These are phyloP conservation scores for Linnemannia zychae DNA, from an alignment of 192 early-diverging fungal genomes.

Conservation along the genomic window DNA sequence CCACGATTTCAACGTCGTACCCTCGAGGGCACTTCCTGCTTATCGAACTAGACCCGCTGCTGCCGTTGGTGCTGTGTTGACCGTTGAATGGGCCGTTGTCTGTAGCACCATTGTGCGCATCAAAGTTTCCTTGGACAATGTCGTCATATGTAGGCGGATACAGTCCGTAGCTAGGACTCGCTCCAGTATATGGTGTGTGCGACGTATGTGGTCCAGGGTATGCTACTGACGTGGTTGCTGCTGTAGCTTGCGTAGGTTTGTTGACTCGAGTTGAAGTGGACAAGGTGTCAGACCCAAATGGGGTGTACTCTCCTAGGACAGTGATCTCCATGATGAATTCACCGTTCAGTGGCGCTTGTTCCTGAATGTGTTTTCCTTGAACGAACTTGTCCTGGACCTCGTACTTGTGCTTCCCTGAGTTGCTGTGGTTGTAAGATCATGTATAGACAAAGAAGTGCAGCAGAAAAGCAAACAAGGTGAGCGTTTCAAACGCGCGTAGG, in stretches of 20 bases:
- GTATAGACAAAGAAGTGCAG: not conserved
- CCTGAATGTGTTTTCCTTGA: not conserved
- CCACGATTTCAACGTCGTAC: conserved; percentile 54
- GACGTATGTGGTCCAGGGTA: not conserved
- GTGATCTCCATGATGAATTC: conserved; percentile 33
- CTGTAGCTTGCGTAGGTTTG: not conserved
- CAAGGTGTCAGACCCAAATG: not conserved
- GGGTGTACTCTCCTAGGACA: conserved; percentile 22
- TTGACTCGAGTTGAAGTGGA: not conserved
- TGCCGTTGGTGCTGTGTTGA: not conserved
- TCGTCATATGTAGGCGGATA: conserved; percentile 44
- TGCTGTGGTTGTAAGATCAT: not conserved
- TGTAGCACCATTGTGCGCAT: not conserved
- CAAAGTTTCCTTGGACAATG: conserved; percentile 4
- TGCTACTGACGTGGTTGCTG: not conserved
- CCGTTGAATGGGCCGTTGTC: not conserved
- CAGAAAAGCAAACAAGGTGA: not conserved
- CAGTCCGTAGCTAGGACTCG: conserved; percentile 14
- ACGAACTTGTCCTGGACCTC: not conserved
- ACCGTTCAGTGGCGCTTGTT: not conserved
- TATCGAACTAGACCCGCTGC: not conserved
- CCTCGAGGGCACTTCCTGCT: conserved; percentile 17
- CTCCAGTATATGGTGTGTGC: not conserved
- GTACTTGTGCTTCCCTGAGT: not conserved
- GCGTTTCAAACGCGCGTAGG: not conserved